Evolutionary conservation across 1,139 yeast genomes (phyloP), one percentile per base, ranked within the genome.

Genomic region (Geotrichum aggregatum): DNA sequence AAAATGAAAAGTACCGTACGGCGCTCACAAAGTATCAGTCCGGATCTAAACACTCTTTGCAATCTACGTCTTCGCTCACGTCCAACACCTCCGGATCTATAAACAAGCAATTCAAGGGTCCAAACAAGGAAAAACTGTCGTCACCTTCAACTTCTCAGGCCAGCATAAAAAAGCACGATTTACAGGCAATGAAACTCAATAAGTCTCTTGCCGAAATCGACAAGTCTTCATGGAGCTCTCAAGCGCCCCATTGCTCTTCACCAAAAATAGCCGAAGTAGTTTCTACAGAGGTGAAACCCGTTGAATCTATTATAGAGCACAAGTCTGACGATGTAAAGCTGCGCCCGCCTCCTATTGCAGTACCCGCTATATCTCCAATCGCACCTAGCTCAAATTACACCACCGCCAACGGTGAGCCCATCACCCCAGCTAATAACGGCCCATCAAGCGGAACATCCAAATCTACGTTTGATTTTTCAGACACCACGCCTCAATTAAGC

Each of bases 1-100:
- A 57, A 21, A 59, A 57, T 31, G 63, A 60, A 39, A 38, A 56
- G n/a, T 56, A 50, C 33, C 43, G 49, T 8, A 31, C 49, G 7
- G 28, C 35, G 33, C n/a, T 41, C 3, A n/a, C 50, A 6, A 50
- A 50, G 41, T 44, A 28, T 18, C 52, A 43, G 2, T 24, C 28
- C 8, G 28, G 28, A 24, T 28, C 36, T 5, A 41, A 45, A 34
- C 48, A 19, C 16, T 33, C 40, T 2, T 21, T 38, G 3, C 26
- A 31, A 5, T 43, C 52, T n/a, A 21, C 44, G 2, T 49, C 52
- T 3, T 49, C 52, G 4, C 10, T 21, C 14, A 28, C 44, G 21
- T 47, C 50, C 11, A 31, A 3, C 3, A 43, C 7, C 38, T 40
- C 46, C 19, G 14, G n/a, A 11, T 33, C 45, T 4, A 19, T 19